These are phyloP conservation scores for Hygrophorus pudorinus DNA, from an alignment of 768 basidiomycete genomes.

Conservation along the genomic window DNA sequence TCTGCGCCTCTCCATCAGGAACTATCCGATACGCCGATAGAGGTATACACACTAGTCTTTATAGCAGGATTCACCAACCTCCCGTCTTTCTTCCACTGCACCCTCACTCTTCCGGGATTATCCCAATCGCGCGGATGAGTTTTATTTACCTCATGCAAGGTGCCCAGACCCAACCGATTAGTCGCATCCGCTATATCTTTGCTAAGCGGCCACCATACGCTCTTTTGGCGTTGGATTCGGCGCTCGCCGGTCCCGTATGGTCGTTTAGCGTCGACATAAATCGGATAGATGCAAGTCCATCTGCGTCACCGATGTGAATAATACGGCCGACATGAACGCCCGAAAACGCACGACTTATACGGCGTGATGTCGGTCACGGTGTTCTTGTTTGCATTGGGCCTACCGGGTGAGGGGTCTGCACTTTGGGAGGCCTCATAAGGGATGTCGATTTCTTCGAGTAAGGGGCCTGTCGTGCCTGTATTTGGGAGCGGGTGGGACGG, in stretches of 20 bases:
- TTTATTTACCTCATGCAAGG: conserved; percentile 85
- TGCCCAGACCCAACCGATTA: conserved; percentile 62
- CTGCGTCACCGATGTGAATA: conserved; percentile 27
- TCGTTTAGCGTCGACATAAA: conserved; percentile 93
- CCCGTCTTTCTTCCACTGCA: conserved; percentile 84
- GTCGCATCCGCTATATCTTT: conserved; percentile 87
- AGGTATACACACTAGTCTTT: conserved; percentile 54
- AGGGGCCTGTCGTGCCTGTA: conserved; percentile 59
- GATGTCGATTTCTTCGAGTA: conserved; percentile 63
- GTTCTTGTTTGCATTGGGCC: conserved; percentile 16
- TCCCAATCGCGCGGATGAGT: conserved; percentile 96
- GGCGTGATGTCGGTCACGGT: conserved; percentile 67
- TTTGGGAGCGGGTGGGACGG: conserved; percentile 58
- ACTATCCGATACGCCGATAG: background rate
- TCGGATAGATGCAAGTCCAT: conserved; percentile 94
- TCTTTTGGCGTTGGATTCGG: conserved; percentile 66
- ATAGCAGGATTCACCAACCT: conserved; percentile 54
- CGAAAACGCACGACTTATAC: conserved; percentile 61
- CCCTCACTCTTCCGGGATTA: conserved; percentile 91
- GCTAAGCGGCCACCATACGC: conserved; percentile 92
- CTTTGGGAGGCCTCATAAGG: conserved; percentile 30
- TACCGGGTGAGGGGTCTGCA: conserved; percentile 36
- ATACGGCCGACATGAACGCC: conserved; percentile 4
- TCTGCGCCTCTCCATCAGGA: conserved; percentile 31
- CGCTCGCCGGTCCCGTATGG: conserved; percentile 78